Evolutionary conservation across 208 protist species (phyloP), one percentile per base, ranked within the genome.

Genomic region (Leishmania turanica): DNA sequence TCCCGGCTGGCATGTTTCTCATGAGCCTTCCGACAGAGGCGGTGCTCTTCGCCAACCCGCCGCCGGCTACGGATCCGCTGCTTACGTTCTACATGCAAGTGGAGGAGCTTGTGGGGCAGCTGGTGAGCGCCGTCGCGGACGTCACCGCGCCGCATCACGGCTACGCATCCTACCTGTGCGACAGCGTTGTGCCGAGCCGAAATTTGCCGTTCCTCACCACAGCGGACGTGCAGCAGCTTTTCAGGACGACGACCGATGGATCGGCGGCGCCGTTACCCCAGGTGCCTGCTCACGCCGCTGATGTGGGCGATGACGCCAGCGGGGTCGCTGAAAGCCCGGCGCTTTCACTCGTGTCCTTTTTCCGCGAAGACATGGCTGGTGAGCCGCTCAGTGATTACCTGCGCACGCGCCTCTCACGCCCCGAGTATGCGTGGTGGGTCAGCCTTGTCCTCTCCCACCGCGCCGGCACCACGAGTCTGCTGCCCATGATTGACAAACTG

Each of bases 401-500:
- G 77, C 91, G 90, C 21, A 45, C 82, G 68, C 85, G 89, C 45
- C 79, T 93, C 19, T 76, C 86, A 17, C 47, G 69, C 51, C 79
- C 47, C 9, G 88, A 91, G 87, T 95, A 95, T 82, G 85, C 84
- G 74, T 97, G 94, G 92, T 96, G 91, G 90, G 89, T 90, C n/a
- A 96, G 92, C 82, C 79, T 91, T 56, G 89, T 97, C 37, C 88
- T 97, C 19, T 87, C 92, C 9, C 90, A 93, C 64, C 94, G 94
- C 58, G 54, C 79, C 21, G 94, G 94, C 21, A 75, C 83, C 58
- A 83, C 91, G 24, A 93, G 84, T n/a, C 71, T 97, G 37, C 83
- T 96, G 53, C 94, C 94, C 17, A 82, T 97, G 58, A 73, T 96
- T 37, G 94, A 97, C 76, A 97, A 96, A 78, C 92, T 97, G 54